Percentiles rank a stretch among this genome's conserved stretches.
These are phyloP conservation scores for Xylariaceae sp. DNA, from an alignment of 2,329 filamentous ascomycete genomes.

Conservation along the genomic window DNA sequence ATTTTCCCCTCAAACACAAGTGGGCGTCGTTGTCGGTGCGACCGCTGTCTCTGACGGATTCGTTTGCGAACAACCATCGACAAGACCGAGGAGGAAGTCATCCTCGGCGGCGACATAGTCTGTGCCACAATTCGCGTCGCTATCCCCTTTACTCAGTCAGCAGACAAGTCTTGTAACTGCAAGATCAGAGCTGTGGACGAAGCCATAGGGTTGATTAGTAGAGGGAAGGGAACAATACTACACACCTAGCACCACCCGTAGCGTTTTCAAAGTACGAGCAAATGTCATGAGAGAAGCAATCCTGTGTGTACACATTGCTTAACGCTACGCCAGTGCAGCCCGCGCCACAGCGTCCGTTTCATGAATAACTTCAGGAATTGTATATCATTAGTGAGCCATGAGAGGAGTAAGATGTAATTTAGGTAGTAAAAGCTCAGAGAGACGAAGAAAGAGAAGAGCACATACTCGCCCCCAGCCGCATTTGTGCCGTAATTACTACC, in stretches of 20 bases:
- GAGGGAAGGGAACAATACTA: no score
- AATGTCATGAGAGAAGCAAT: constrained; percentile 48
- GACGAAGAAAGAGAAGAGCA: neutral
- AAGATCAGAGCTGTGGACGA: no score
- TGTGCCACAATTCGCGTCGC: constrained; percentile 45
- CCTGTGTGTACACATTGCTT: constrained; percentile 47
- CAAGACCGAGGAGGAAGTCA: constrained; percentile 37
- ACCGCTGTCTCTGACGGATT: constrained; percentile 31
- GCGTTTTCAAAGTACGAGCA: constrained; percentile 49
- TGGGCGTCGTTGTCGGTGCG: constrained; percentile 26
- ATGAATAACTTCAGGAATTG: no score
- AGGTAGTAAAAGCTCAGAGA: neutral
- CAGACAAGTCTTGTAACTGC: no score
- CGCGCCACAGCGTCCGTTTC: constrained; percentile 46
- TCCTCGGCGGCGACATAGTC: constrained; percentile 42
- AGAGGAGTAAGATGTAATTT: neutral
- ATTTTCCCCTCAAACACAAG: no score
- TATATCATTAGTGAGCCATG: no score
- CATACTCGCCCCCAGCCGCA: constrained; percentile 41
- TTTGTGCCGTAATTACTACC: constrained; percentile 47
- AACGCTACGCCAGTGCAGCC: constrained; percentile 41
- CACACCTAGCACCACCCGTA: constrained; percentile 42
- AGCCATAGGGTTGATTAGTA: no score
- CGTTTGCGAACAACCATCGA: constrained; percentile 32
- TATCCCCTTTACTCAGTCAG: no score